Evolutionary conservation across 129 eudicot genomes (phyloP).

Genomic region (Flaveria bidentis): DNA sequence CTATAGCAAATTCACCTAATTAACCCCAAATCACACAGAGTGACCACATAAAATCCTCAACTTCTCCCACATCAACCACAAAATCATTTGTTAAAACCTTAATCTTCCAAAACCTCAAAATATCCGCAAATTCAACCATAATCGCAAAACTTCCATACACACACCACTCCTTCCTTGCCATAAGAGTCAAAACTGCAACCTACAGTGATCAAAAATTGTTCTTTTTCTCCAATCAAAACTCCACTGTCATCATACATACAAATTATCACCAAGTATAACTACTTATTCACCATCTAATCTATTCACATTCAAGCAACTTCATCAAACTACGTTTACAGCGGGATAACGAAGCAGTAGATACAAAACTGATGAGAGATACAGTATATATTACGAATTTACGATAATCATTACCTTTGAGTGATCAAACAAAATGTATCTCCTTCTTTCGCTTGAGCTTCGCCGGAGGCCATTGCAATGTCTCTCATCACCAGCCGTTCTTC

Average conservation of each 20-base stretch:
- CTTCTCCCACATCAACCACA: slow-evolving; percentile 1
- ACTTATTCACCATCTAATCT: neutral
- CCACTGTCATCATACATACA: neutral
- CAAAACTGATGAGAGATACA: neutral
- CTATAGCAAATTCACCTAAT: slow-evolving; percentile 17
- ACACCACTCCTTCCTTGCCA: slow-evolving; percentile 2
- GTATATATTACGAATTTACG: neutral
- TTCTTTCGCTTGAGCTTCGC: slow-evolving; percentile 68
- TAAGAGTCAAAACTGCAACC: slow-evolving; percentile 1
- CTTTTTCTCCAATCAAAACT: slow-evolving; percentile 14
- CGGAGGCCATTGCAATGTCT: slow-evolving; percentile 66
- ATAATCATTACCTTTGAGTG: slow-evolving; percentile 52
- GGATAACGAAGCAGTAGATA: slow-evolving; percentile 16
- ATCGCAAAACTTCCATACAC: neutral
- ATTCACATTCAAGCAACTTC: slow-evolving; percentile 10
- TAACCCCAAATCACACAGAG: slow-evolving; percentile 14
- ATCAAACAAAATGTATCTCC: slow-evolving; percentile 74
- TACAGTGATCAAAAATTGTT: neutral
- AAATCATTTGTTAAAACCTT: slow-evolving; percentile 16
- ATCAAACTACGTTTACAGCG: neutral
- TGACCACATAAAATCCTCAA: slow-evolving; percentile 3
- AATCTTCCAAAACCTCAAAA: slow-evolving; percentile 16
- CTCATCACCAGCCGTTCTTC: slow-evolving; percentile 62
- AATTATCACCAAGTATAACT: neutral
- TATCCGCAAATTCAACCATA: slow-evolving; percentile 17